Percentiles rank a stretch among this genome's conserved stretches.
Evolutionary conservation across 768 basidiomycete genomes (phyloP).

Genomic region (Pleurotus ostreatus): DNA sequence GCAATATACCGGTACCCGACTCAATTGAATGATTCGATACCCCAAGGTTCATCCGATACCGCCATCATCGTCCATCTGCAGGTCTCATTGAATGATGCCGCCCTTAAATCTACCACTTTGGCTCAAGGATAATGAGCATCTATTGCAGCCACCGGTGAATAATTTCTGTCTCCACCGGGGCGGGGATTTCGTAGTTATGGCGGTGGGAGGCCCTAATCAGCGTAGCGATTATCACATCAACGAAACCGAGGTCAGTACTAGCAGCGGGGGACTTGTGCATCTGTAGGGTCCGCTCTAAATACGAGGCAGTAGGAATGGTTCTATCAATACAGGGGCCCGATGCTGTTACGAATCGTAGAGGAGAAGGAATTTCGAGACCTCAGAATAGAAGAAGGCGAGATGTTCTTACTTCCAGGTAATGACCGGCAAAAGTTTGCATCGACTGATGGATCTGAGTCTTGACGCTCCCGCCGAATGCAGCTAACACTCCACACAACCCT

Average conservation of each 20-base stretch:
- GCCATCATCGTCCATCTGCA: background rate
- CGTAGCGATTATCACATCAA: constrained; percentile 94
- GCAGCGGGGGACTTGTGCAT: too few species aligned
- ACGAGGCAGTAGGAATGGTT: too few species aligned
- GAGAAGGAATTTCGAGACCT: constrained; percentile 73
- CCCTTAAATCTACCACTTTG: constrained; percentile 90
- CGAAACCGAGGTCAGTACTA: constrained; percentile 93
- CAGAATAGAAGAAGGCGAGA: constrained; percentile 92
- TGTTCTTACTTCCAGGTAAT: constrained; percentile 90
- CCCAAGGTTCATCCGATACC: background rate
- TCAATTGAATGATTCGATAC: too few species aligned
- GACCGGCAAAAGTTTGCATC: constrained; percentile 14
- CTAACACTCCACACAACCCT: constrained; percentile 95
- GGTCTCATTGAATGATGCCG: constrained; percentile 69
- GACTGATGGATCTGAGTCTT: background rate
- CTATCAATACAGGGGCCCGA: constrained; percentile 92
- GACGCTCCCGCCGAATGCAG: constrained; percentile 31
- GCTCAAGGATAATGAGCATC: constrained; percentile 76
- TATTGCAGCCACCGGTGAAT: constrained; percentile 89
- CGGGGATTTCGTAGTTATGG: constrained; percentile 92
- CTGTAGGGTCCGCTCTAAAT: too few species aligned
- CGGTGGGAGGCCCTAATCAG: constrained; percentile 92
- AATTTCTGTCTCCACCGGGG: constrained; percentile 84
- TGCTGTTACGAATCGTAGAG: constrained; percentile 86
- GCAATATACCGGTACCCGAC: too few species aligned